phyloP scores from a whole-genome alignment of 2,329 filamentous ascomycete species.

The Huntiella savannae region DNA sequence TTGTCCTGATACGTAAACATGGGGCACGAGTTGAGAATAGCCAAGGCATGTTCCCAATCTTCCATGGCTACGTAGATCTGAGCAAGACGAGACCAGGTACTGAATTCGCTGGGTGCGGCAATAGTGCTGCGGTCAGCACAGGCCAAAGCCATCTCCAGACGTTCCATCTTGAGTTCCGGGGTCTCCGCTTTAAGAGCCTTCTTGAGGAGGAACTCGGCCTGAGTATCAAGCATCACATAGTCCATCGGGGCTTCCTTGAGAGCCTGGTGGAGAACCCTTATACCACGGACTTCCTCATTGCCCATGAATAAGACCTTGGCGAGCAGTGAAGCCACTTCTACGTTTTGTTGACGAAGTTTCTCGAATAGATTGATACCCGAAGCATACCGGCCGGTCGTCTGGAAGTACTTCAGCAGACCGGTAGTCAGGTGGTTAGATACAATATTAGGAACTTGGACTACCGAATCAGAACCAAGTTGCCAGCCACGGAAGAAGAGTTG shows the following conservation, averaged over 20 bases:
- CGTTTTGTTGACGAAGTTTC: constrained; percentile 75
- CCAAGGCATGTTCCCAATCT: constrained; percentile 87
- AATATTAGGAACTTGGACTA: constrained; percentile 92
- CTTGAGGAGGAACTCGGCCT: constrained; percentile 75
- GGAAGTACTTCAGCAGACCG: constrained; percentile 86
- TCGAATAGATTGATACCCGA: constrained; percentile 97
- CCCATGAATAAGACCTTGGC: constrained; percentile 84
- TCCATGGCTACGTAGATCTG: constrained; percentile 89
- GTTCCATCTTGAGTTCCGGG: constrained; percentile 39
- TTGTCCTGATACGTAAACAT: constrained; percentile 99
- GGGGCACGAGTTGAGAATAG: constrained; percentile 92
- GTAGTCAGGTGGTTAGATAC: constrained; percentile 90
- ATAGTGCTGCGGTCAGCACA: constrained; percentile 90
- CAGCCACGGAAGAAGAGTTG: constrained; percentile 88
- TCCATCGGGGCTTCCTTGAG: constrained; percentile 92
- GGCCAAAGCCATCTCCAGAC: constrained; percentile 70
- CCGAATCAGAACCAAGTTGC: constrained; percentile 88
- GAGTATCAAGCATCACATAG: constrained; percentile 85
- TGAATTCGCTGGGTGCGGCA: constrained; percentile 89
- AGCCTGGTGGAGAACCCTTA: constrained; percentile 70
- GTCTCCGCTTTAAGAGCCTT: constrained; percentile 47
- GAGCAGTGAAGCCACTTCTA: constrained; percentile 83
- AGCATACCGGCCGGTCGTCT: constrained; percentile 81
- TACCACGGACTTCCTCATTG: constrained; percentile 91
- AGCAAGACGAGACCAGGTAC: constrained; percentile 83